Evolutionary conservation across 164 flowering plant genomes (phyloP).

Genomic region (Vitis labrusca): DNA sequence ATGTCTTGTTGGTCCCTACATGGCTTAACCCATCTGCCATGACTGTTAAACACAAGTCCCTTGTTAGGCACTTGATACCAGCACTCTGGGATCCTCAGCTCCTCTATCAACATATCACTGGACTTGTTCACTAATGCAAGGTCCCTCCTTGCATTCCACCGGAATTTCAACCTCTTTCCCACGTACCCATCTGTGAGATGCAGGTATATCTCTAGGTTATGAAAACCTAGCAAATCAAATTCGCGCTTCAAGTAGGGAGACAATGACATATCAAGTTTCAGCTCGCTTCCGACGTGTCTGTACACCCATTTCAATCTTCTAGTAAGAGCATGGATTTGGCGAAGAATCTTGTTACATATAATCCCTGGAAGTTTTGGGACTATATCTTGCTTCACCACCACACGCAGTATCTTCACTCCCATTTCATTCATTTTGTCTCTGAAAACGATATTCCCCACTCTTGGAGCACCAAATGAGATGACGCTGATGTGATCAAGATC

Average conservation of each 20-base stretch:
- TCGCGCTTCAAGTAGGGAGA: constrained; percentile 50
- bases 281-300: constrained; percentile 56
- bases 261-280: constrained; percentile 36
- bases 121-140: constrained; percentile 53
- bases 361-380: constrained; percentile 59
- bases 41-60: constrained; percentile 47
- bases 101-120: constrained; percentile 29
- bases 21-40: constrained; percentile 70
- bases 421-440: constrained; percentile 29
- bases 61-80: constrained; percentile 60
- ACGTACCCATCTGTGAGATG: constrained; percentile 56
- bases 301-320: constrained; percentile 45
- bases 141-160: constrained; percentile 37
- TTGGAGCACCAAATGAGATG: constrained; percentile 64
- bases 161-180: constrained; percentile 21
- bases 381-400: constrained; percentile 45
- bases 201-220: constrained; percentile 53
- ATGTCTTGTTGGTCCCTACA: constrained; percentile 51
- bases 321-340: constrained; percentile 29
- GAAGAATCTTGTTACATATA: constrained; percentile 34
- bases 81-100: constrained; percentile 29
- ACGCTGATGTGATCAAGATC: constrained; percentile 38
- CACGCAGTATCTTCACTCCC: constrained; percentile 48
- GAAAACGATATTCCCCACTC: constrained; percentile 61
- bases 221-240: constrained; percentile 35